phyloP scores from a whole-genome alignment of 2,329 filamentous ascomycete species.

The Sporothrix pallida region DNA sequence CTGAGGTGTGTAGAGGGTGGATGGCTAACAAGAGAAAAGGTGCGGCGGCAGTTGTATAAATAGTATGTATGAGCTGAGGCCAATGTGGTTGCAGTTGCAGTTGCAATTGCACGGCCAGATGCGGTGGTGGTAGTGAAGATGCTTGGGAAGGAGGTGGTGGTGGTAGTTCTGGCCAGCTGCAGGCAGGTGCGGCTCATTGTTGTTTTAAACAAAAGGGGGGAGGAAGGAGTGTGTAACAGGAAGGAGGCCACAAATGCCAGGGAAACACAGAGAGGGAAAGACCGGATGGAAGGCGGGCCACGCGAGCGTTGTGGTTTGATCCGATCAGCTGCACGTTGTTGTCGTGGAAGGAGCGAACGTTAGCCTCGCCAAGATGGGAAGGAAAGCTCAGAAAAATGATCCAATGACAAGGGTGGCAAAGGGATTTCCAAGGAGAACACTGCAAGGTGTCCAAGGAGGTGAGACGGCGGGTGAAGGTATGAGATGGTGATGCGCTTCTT shows the following conservation, averaged over 20 bases:
- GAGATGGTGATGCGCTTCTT: neutral
- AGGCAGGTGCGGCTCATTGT: constrained; percentile 26
- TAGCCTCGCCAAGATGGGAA: neutral
- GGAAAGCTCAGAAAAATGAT: neutral
- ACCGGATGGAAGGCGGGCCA: neutral
- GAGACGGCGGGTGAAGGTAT: too few relatives aligned
- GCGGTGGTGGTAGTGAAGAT: neutral
- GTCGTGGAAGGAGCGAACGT: neutral
- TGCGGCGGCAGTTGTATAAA: neutral
- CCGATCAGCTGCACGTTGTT: too few relatives aligned
- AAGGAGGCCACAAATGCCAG: neutral
- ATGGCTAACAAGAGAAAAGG: neutral
- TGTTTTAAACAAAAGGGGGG: neutral
- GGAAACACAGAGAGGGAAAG: neutral
- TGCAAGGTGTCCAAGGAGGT: too few relatives aligned
- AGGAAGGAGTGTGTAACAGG: neutral
- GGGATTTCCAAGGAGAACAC: neutral
- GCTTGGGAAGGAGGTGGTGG: neutral
- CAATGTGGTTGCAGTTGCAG: neutral
- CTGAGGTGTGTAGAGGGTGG: neutral
- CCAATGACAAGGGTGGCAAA: neutral
- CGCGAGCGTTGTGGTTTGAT: neutral
- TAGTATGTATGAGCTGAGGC: neutral
- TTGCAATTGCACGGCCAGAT: neutral
- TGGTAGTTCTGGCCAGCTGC: neutral